Conservation (phyloP, 352 stramenopile genomes). For the Phytophthora sojae region DNA sequence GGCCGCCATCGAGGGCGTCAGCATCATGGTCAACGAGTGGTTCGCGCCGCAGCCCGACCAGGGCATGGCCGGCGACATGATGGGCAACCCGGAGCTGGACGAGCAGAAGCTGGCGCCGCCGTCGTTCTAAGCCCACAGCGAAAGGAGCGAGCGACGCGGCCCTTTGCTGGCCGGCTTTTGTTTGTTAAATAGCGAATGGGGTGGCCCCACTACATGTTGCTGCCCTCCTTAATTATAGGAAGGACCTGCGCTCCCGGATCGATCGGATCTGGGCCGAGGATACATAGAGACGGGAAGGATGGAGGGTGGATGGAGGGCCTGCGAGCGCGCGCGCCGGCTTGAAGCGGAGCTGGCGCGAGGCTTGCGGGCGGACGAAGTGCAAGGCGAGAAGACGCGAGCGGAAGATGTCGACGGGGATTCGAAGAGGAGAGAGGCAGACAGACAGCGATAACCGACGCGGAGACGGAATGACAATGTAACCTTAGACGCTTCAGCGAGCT, state of each 20-base stretch:
- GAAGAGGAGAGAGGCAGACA: constrained; percentile 13
- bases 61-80: constrained; percentile 52
- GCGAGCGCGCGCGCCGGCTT: constrained; percentile 12
- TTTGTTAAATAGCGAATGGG: constrained; percentile 34
- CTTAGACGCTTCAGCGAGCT: constrained; percentile 42
- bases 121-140: constrained; percentile 64
- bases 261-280: constrained; percentile 38
- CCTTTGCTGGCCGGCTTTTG: neutral
- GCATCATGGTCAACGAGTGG: constrained; percentile 95
- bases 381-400: constrained; percentile 8
- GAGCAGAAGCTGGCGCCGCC: constrained; percentile 89
- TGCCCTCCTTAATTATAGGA: constrained; percentile 54
- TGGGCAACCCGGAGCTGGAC: constrained; percentile 70
- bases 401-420: constrained; percentile 6
- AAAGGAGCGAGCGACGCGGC: neutral
- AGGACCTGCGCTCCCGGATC: constrained; percentile 36
- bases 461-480: constrained; percentile 46
- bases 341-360: constrained; percentile 18
- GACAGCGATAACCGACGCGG: constrained; percentile 34
- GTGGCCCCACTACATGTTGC: constrained; percentile 32
- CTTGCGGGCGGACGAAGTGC: constrained; percentile 21
- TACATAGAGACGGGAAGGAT: constrained; percentile 36
- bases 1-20: constrained; percentile 97
- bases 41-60: constrained; percentile 69
- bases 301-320: neutral